Conservation (phyloP, 768 basidiomycete genomes). For the Podaxis carcinomalis region DNA sequence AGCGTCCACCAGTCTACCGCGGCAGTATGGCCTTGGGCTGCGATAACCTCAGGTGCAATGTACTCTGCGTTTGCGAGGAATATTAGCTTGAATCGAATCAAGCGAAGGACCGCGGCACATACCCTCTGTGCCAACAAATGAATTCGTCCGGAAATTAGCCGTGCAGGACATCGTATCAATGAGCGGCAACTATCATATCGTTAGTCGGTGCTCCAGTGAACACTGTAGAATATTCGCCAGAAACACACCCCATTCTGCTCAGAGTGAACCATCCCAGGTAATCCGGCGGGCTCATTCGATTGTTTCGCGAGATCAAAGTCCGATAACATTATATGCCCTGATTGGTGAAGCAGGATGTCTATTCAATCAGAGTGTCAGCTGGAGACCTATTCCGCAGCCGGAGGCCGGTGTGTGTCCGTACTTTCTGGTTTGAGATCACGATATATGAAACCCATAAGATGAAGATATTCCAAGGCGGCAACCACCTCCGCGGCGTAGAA, state of each 20-base stretch:
- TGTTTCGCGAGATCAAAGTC: slow-evolving; percentile 99
- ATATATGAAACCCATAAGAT: slow-evolving; percentile 99
- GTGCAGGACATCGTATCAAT: slow-evolving; percentile 98
- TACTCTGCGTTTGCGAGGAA: slow-evolving; percentile 62
- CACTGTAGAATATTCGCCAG: slow-evolving; percentile 6
- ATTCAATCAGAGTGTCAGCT: slow-evolving; percentile 16
- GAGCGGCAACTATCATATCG: slow-evolving; percentile 64
- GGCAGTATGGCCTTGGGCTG: slow-evolving; percentile 92
- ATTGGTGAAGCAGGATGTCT: slow-evolving; percentile 98
- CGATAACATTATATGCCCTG: slow-evolving; percentile 98
- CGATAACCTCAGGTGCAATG: slow-evolving; percentile 98
- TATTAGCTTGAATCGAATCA: slow-evolving; percentile 12
- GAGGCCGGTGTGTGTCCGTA: slow-evolving; percentile 40
- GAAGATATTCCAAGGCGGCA: slow-evolving; percentile 95
- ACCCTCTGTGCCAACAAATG: slow-evolving; percentile 99
- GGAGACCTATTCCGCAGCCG: slow-evolving; percentile 14
- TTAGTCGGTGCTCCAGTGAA: slow-evolving; percentile 14
- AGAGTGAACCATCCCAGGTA: slow-evolving; percentile 84
- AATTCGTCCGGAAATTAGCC: slow-evolving; percentile 96
- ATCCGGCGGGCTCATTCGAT: slow-evolving; percentile 77
- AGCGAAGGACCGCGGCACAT: slow-evolving; percentile 21
- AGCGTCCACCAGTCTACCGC: slow-evolving; percentile 99
- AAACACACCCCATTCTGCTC: slow-evolving; percentile 82
- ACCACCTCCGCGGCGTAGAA: slow-evolving; percentile 99
- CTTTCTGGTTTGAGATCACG: slow-evolving; percentile 99